Conservation (phyloP, 2,329 filamentous ascomycete species). For the Achaetomium macrosporum region DNA sequence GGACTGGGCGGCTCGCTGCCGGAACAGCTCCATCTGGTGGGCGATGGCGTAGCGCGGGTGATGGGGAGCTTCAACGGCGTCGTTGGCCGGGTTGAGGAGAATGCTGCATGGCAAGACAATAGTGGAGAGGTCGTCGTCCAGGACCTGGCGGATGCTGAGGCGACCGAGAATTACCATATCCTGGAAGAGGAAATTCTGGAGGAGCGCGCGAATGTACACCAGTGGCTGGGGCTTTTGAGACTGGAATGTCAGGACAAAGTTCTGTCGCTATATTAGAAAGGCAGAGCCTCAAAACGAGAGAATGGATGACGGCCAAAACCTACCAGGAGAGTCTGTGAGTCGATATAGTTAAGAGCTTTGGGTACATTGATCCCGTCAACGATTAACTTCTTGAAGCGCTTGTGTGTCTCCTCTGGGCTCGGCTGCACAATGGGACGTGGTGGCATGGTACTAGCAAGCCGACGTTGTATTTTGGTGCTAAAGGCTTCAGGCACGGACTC, state of each 20-base stretch:
- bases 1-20: conserved; percentile 56
- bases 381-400: conserved; percentile 64
- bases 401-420: conserved; percentile 64
- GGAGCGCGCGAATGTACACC: conserved; percentile 73
- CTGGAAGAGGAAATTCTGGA: conserved; percentile 71
- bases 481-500: conserved; percentile 70
- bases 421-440: conserved; percentile 82
- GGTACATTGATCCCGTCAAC: conserved; percentile 62
- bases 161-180: conserved; percentile 63
- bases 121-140: conserved; percentile 76
- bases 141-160: conserved; percentile 64
- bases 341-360: conserved; percentile 46
- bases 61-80: conserved; percentile 66
- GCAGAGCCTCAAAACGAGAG: not conserved
- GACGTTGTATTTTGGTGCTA: conserved; percentile 84
- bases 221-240: conserved; percentile 75
- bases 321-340: conserved; percentile 66
- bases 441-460: conserved; percentile 86
- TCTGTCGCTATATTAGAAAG: conserved; percentile 37
- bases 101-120: conserved; percentile 66
- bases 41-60: conserved; percentile 71
- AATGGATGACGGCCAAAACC: conserved; percentile 21
- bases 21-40: conserved; percentile 64
- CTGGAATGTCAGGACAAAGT: conserved; percentile 68
- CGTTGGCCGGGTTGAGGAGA: conserved; percentile 67